Evolutionary conservation across 2,329 filamentous ascomycete genomes (phyloP).

Genomic region (Epichloe aotearoae): DNA sequence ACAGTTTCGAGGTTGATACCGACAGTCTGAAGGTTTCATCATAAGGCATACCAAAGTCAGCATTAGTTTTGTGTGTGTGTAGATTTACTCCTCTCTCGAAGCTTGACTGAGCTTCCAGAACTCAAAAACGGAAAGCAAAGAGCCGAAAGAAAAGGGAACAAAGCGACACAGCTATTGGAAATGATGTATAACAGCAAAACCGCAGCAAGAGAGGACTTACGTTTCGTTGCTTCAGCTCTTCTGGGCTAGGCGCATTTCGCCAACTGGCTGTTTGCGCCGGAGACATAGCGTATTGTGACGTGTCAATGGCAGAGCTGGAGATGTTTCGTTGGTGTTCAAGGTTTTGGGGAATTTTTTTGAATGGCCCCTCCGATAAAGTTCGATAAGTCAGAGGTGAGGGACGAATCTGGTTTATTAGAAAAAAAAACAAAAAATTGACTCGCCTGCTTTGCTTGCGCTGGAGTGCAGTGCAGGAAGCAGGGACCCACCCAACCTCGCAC

Average conservation of each 20-base stretch:
- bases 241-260: conserved; percentile 30
- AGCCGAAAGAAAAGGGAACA: not conserved
- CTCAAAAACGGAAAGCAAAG: not conserved
- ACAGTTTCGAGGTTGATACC: conserved; percentile 84
- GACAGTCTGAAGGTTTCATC: conserved; percentile 48
- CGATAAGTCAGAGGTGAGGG: not conserved
- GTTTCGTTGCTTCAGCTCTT: conserved; percentile 49
- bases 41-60: not conserved
- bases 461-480: not conserved
- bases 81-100: not conserved
- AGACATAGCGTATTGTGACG: conserved; percentile 15
- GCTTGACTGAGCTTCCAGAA: not conserved
- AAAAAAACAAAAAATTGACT: not conserved
- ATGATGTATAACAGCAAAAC: not conserved
- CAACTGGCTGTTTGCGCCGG: conserved; percentile 21
- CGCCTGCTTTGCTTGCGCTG: not conserved
- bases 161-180: not conserved
- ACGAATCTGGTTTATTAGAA: conserved; percentile 2
- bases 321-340: not conserved
- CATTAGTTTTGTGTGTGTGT: not conserved
- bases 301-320: not conserved
- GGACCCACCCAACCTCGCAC: not conserved
- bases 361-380: conserved; percentile 3
- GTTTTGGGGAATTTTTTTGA: conserved; percentile 2
- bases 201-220: conserved; percentile 23